Base-by-base conservation (phyloP, 139 green algal species). In the Mesostigma viride region DNA sequence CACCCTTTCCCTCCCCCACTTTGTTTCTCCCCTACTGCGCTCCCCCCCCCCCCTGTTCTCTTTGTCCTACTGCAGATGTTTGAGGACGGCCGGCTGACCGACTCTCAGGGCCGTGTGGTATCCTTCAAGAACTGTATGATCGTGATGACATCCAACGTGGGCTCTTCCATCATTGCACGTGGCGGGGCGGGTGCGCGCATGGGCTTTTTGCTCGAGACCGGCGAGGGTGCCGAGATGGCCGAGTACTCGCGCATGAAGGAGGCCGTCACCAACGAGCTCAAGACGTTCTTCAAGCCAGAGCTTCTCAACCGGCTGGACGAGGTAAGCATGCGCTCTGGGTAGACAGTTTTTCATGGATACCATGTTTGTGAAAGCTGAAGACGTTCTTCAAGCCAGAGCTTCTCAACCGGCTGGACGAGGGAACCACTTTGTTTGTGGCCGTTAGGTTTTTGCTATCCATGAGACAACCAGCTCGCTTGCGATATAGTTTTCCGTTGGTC, bases 41-140 rank as follows among this genome's bases (percentile, higher is more conserved):
- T n/a, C n/a, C n/a, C n/a, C n/a, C n/a, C n/a, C n/a, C n/a, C n/a
- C n/a, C n/a, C n/a, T n/a, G n/a, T n/a, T n/a, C n/a, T n/a, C n/a
- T n/a, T n/a, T n/a, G n/a, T n/a, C n/a, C n/a, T n/a, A n/a, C n/a
- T 53, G 40, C 90, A 97, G 80, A 81, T 97, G 64, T 74, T 97
- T 72, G 91, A 97, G 79, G 91, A 97, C 65, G 91, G 91, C 3
- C 73, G 86, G 14, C 79, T 97, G 14, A 97, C 90, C 1, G 89
- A 95, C 81, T 89, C 70, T 2, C 44, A 76, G 48, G 87, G 87
- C 17, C 80, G 87, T 48, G 71, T 53, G 6, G 87, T 92, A 31
- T 83, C 66, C 22, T 93, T 93, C 75, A 89, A 87, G 67, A 88
- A 93, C 73, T 76, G 47, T 3, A 69, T 93, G 40, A 82, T 93